phyloP scores from a whole-genome alignment of 768 basidiomycete genomes.

The Lactifluus pinguis region DNA sequence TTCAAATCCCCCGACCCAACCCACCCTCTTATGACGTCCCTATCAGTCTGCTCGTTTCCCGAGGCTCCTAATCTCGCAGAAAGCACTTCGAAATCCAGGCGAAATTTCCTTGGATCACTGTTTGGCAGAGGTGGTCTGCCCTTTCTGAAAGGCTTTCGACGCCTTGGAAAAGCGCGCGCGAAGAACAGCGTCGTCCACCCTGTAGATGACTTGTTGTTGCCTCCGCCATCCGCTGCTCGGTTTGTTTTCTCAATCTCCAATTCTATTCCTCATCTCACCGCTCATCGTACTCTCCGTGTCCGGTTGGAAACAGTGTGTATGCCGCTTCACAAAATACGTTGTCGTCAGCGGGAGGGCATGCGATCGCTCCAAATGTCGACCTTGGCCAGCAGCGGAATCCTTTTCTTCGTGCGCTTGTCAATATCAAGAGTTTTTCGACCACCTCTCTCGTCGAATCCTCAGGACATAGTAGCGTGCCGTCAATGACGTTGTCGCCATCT shows the following conservation, averaged over 20 bases:
- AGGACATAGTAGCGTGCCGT: background rate
- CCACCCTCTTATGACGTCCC: slow-evolving; percentile 1
- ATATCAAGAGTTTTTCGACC: background rate
- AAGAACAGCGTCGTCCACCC: background rate
- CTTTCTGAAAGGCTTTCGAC: slow-evolving; percentile 1
- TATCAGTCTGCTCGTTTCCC: slow-evolving; percentile 19
- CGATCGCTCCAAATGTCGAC: background rate
- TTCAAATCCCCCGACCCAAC: background rate
- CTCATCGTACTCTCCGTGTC: background rate
- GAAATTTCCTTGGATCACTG: slow-evolving; percentile 1
- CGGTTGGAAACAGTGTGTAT: background rate
- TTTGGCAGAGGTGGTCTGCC: background rate
- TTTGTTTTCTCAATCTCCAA: background rate
- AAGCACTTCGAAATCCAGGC: background rate
- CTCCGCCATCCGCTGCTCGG: background rate
- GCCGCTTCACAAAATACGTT: background rate
- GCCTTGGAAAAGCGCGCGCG: background rate
- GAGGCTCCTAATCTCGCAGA: background rate
- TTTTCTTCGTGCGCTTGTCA: background rate
- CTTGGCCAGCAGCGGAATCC: background rate
- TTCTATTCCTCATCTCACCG: background rate
- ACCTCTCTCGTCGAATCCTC: background rate
- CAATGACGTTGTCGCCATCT: background rate
- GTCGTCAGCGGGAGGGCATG: background rate
- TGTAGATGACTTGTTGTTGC: no score